These are phyloP conservation scores for Wickerhamomyces sp. DNA, from an alignment of 1,139 yeast species.

Conservation along the genomic window DNA sequence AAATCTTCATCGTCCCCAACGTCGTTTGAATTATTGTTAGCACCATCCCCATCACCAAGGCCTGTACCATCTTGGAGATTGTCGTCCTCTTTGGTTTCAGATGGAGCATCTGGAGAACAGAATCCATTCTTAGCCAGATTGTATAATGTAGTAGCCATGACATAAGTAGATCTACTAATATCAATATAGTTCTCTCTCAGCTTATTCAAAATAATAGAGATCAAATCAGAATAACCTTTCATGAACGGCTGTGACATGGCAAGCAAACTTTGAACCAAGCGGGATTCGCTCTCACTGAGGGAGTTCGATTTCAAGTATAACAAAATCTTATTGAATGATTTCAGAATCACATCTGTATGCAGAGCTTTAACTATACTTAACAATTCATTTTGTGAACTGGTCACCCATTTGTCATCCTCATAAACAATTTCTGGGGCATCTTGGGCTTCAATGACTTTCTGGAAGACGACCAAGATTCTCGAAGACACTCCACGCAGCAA, in stretches of 20 bases:
- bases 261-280: constrained; percentile 37
- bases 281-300: constrained; percentile 31
- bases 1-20: constrained; percentile 92
- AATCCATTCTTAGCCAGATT: constrained; percentile 79
- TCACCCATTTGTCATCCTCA: constrained; percentile 66
- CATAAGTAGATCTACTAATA: constrained; percentile 56
- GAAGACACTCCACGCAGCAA: constrained; percentile 50
- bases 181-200: constrained; percentile 43
- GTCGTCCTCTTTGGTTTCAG: constrained; percentile 58
- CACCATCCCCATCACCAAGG: constrained; percentile 94
- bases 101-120: constrained; percentile 85
- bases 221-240: constrained; percentile 46
- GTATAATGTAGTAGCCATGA: constrained; percentile 51
- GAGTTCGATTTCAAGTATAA: constrained; percentile 28
- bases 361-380: constrained; percentile 34
- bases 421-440: constrained; percentile 33
- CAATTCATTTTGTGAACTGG: constrained; percentile 42
- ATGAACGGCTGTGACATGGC: constrained; percentile 54
- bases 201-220: constrained; percentile 37
- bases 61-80: constrained; percentile 88
- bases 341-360: constrained; percentile 27
- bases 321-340: constrained; percentile 31
- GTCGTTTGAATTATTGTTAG: constrained; percentile 72
- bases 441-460: constrained; percentile 41
- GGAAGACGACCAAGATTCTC: constrained; percentile 63